A percentile compares a stretch with the other conserved stretches of the same genome.
phyloP scores from a whole-genome alignment of 345 rosid genomes.

The Boechera stricta region DNA sequence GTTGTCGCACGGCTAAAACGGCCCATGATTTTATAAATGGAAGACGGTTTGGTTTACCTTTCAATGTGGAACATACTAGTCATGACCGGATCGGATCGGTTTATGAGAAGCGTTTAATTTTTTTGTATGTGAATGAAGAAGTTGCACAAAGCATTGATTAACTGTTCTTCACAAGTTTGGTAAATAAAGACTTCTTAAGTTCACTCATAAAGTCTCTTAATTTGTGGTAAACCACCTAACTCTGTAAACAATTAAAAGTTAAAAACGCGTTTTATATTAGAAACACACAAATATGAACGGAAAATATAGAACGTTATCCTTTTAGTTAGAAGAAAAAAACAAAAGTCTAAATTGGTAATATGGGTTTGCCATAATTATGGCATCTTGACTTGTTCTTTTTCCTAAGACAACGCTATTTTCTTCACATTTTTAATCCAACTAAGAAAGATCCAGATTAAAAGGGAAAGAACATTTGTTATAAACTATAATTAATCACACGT shows the following conservation, averaged over 20 bases:
- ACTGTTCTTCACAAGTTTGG: slow-evolving; percentile 30
- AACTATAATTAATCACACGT: slow-evolving; percentile 22
- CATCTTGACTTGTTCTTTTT: slow-evolving; percentile 38
- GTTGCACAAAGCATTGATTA: slow-evolving; percentile 7
- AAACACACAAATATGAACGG: neutral
- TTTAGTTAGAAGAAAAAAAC: neutral
- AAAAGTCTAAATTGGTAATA: slow-evolving; percentile 26
- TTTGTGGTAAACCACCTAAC: slow-evolving; percentile 40
- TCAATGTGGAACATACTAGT: neutral
- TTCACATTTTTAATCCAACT: neutral
- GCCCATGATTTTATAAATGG: slow-evolving; percentile 1
- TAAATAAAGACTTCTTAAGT: slow-evolving; percentile 29
- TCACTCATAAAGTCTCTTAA: slow-evolving; percentile 28
- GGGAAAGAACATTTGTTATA: neutral
- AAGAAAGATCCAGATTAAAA: slow-evolving; percentile 26
- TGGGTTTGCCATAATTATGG: slow-evolving; percentile 25
- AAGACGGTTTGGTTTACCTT: slow-evolving; percentile 26
- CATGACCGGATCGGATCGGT: slow-evolving; percentile 9
- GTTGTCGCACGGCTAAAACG: neutral
- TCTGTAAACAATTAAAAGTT: slow-evolving; percentile 8
- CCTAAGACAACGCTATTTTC: slow-evolving; percentile 30
- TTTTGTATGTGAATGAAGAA: neutral
- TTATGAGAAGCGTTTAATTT: slow-evolving; percentile 12
- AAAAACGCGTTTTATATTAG: slow-evolving; percentile 20
- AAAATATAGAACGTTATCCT: neutral